Evolutionary conservation across 176 grass and related monocot species (phyloP), one percentile per base, ranked within the genome.

Genomic region (Eragrostis nindensis): DNA sequence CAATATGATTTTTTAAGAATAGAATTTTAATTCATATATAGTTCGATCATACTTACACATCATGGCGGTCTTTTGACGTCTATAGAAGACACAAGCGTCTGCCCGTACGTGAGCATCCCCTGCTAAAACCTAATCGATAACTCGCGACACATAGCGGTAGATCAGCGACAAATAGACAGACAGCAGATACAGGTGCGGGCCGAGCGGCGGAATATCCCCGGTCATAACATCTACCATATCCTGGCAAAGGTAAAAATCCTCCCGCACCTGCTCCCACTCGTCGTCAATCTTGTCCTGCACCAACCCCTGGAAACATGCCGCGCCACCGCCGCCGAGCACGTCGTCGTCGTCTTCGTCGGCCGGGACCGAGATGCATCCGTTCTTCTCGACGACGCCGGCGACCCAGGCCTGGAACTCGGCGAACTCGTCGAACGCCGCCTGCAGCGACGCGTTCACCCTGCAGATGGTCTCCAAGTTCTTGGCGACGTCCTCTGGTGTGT

Each of bases 361-460:
- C 1, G 4, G 5, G 48, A 73, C 7, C 70, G 54, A n/a, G 9
- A 73, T 8, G 70, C 16, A 1, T 17, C 70, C 70, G 5, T 12
- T 5, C 3, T 36, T 4, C 8, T 38, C 10, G 17, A 54, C 5
- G 40, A 13, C 49, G 71, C 5, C 71, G 29, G 29, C 0, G 18
- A 55, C 71, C 48, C 48, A 73, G 3, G 18, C 18, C 49, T 2
- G 17, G 71, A 73, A 53, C 71, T 38, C 49, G 47, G 18, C 27
- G 49, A 73, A 73, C 48, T 73, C 49, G 48, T 54, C 71, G 29
- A 54, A 73, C 18, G 18, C 49, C 2, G 30, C 2, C 71, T 73
- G 29, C 71, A 73, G 10, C 29, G 18, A 12, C 8, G 29, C 5
- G 49, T 49, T 73, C 29, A 5, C 18, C 7, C 0, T 2, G 29